Conservation (phyloP, 148 eudicot genomes). For the Diospyros lotus region DNA sequence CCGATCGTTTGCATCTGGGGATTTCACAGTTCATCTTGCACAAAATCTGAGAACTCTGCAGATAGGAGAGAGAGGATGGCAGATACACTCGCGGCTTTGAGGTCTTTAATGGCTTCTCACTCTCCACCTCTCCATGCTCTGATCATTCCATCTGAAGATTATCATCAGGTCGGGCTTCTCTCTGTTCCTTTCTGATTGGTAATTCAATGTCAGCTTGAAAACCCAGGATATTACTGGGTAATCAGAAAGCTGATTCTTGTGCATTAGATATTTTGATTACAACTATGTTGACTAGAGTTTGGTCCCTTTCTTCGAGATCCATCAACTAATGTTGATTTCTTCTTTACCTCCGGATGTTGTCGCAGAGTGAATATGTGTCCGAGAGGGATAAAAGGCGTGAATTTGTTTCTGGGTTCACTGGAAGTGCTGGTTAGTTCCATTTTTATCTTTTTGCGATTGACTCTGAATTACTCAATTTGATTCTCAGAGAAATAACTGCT, state of each 20-base stretch:
- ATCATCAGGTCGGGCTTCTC: slow-evolving; percentile 61
- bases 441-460: not conserved
- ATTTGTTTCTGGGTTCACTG: slow-evolving; percentile 85
- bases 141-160: slow-evolving; percentile 89
- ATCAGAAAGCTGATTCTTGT: not conserved
- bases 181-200: not conserved
- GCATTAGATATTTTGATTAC: not conserved
- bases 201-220: not conserved
- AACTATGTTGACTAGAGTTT: not conserved
- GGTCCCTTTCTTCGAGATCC: slow-evolving; percentile 1
- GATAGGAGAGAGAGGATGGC: slow-evolving; percentile 33
- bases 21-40: too few relatives aligned
- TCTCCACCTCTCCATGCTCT: slow-evolving; percentile 83
- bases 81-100: slow-evolving; percentile 52
- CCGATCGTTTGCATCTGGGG: too few relatives aligned
- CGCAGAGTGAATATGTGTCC: slow-evolving; percentile 88
- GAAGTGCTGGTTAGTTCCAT: slow-evolving; percentile 73
- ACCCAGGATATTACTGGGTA: not conserved
- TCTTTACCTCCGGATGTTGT: slow-evolving; percentile 7
- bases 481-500: not conserved
- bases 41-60: too few relatives aligned
- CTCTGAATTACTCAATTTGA: not conserved
- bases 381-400: slow-evolving; percentile 80
- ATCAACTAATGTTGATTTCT: not conserved
- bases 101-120: slow-evolving; percentile 88